Evolutionary conservation across 2,329 filamentous ascomycete species (phyloP), one percentile per base, ranked within the genome.

Genomic region (Ramichloridium luteum): DNA sequence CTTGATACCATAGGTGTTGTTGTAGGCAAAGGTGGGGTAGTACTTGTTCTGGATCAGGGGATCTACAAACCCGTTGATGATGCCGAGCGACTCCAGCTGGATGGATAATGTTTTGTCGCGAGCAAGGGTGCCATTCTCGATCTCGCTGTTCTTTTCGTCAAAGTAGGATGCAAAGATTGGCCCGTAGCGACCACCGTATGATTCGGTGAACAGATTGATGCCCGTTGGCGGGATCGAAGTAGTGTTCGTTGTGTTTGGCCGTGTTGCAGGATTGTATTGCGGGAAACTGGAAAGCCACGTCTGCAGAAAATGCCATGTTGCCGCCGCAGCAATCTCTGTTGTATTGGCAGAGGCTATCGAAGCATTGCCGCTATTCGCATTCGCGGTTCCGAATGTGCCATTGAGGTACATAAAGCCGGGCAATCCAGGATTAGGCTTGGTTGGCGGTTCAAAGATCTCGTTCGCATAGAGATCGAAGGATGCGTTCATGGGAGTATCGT

Each of bases 1-100:
- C 39, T 70, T 48, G 35, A 80, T 65, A 6, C 66, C 71, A 48
- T 80, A 85, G 0, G 75, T 73, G 49, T 80, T 81, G 48, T 72
- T 70, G 35, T 64, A 62, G 6, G 70, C 69, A 50, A 76, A 77
- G 5, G 54, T 48, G 1, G 72, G 65, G 40, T 70, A 74, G 43
- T 57, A 70, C 3, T 69, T 67, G 3, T 61, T 60, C 54, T 83
- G 75, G 1, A 74, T 62, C 16, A 73, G 51, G 43, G 70, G 64
- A 47, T 85, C 80, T 20, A 84, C 60, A 41, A 77, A 72, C 9
- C 77, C 79, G 50, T 84, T 81, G 36, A 82, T 61, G 36, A 85
- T 78, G 13, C 78, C 77, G 0, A 84, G 55, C 0, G 77, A 71
- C 10, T 59, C 60, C 6, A 84, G 60, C 32, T 69, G 66, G 29